Evolutionary conservation across 768 basidiomycete genomes (phyloP), one percentile per base, ranked within the genome.

Genomic region (Boletales sp.): DNA sequence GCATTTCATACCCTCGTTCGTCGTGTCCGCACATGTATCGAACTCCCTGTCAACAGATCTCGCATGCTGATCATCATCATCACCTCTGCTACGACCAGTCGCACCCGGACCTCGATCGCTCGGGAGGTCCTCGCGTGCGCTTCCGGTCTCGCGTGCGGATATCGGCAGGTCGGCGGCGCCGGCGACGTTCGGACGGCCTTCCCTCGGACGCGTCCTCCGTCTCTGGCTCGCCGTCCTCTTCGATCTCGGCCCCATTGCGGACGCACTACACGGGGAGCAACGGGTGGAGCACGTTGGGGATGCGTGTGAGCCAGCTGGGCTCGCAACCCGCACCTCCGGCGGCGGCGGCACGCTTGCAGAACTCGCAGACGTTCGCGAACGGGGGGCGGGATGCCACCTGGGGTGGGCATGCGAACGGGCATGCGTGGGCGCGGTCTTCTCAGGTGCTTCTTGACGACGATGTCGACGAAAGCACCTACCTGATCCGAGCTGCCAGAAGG

Each of bases 91-190:
- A 25, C 21, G 21, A 25, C 21, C 21, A 5, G 21, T 25, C 21
- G 21, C 21, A 25, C 21, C 21, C 21, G 21, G 21, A 25, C 18
- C 45, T 50, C 17, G 59, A 56, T 44, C 59, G 42, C 21, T 2
- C 21, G 13, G 36, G 57, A 15, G 18, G 46, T 38, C 60, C 55
- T 6, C 72, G 69, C 31, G 83, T 89, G 3, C 84, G 78, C 46
- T 90, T 90, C 65, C 79, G 80, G 49, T 83, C 86, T 47, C 80
- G 87, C 37, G 87, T 90, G 31, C 83, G 88, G 57, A 90, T 90
- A 54, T 80, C 86, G 4, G 85, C 84, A 14, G 87, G 76, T 41
- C 75, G 74, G 28, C 74, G 75, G 56, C 74, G 75, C 56, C 73
- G 74, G 18, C 70, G 68, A 48, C 46, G 40, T 15, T 54, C 61